These are phyloP conservation scores for Lumnitzera littorea DNA, from an alignment of 345 rosid genomes.

Conservation along the genomic window DNA sequence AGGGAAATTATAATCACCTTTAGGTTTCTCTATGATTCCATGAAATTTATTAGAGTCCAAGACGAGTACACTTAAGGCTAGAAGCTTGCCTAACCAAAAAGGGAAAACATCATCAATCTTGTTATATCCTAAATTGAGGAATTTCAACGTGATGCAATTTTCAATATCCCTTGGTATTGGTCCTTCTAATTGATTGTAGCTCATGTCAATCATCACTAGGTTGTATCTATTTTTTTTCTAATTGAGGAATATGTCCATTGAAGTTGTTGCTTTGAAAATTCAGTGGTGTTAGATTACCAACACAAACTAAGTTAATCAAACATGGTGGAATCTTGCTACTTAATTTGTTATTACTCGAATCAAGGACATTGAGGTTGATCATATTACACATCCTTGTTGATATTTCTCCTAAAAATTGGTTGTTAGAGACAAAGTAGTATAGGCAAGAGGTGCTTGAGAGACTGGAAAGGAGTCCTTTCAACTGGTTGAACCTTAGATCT, in stretches of 20 bases:
- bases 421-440: slow-evolving; percentile 5
- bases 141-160: slow-evolving; percentile 1
- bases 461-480: slow-evolving; percentile 16
- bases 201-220: slow-evolving; percentile 13
- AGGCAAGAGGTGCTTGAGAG: not conserved
- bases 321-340: slow-evolving; percentile 21
- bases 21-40: not conserved
- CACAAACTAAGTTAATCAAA: slow-evolving; percentile 4
- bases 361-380: not conserved
- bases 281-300: not conserved
- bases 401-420: slow-evolving; percentile 10
- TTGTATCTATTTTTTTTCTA: not conserved
- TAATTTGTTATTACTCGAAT: slow-evolving; percentile 14
- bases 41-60: slow-evolving; percentile 7
- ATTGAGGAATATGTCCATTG: slow-evolving; percentile 9
- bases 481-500: slow-evolving; percentile 1
- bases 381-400: slow-evolving; percentile 9
- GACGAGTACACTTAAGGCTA: slow-evolving; percentile 2
- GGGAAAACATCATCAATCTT: not conserved
- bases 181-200: slow-evolving; percentile 8
- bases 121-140: slow-evolving; percentile 3
- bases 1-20: not conserved
- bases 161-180: slow-evolving; percentile 9
- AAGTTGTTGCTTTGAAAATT: slow-evolving; percentile 15
- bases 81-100: slow-evolving; percentile 8